Evolutionary conservation across 225 moss, liverwort and hornwort genomes (phyloP).

Genomic region (Bryoerythrophyllum caledonicum): DNA sequence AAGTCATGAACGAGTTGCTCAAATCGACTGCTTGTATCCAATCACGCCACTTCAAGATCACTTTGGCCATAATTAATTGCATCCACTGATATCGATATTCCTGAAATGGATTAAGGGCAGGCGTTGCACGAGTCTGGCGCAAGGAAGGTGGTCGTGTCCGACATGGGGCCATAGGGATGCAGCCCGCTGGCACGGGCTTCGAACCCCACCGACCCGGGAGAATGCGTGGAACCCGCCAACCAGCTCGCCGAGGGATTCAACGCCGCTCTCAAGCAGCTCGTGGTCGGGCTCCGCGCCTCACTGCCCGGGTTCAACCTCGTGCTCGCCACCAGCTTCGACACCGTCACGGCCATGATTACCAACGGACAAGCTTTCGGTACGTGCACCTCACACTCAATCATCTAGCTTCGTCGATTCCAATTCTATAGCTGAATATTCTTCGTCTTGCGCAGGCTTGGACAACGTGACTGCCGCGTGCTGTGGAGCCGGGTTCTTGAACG

Average conservation of each 20-base stretch:
- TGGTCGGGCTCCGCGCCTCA: constrained; percentile 19
- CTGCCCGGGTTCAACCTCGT: constrained; percentile 32
- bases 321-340: constrained; percentile 22
- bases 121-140: constrained; percentile 38
- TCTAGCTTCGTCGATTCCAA: background rate
- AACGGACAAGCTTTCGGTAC: constrained; percentile 19
- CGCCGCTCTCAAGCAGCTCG: constrained; percentile 33
- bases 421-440: background rate
- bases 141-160: constrained; percentile 33
- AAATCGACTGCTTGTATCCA: background rate
- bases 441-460: constrained; percentile 21
- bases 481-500: constrained; percentile 43
- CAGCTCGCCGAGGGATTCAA: constrained; percentile 37
- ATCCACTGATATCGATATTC: background rate
- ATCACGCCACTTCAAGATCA: too few relatives aligned
- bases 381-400: background rate
- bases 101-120: constrained; percentile 16
- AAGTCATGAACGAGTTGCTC: background rate
- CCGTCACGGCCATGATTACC: constrained; percentile 13
- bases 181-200: constrained; percentile 18
- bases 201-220: constrained; percentile 28
- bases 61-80: background rate
- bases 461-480: constrained; percentile 42
- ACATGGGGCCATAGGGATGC: constrained; percentile 27
- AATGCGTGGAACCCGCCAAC: constrained; percentile 31